Percentiles rank a stretch among this genome's conserved stretches.
Conservation (phyloP, 441 rosid species). For the Corymbia calophylla region DNA sequence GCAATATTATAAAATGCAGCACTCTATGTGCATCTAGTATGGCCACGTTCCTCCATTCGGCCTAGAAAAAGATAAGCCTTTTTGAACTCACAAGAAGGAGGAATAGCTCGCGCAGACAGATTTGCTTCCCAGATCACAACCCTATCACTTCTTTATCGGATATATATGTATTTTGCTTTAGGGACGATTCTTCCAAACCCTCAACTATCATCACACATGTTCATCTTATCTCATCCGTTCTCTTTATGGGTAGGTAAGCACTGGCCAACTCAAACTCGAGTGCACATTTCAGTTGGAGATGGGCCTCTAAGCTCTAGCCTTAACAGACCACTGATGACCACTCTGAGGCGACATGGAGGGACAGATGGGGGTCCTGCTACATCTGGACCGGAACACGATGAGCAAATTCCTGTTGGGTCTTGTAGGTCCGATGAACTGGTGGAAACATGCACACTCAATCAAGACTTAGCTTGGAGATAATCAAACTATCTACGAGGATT, state of each 20-base stretch:
- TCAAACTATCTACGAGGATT: background rate
- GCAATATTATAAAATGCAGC: background rate
- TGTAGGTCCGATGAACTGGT: background rate
- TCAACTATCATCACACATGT: background rate
- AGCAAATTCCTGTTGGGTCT: background rate
- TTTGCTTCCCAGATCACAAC: background rate
- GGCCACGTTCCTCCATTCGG: background rate
- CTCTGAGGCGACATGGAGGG: background rate
- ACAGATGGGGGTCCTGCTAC: background rate
- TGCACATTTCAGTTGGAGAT: background rate
- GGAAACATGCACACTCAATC: background rate
- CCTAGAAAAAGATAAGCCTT: background rate
- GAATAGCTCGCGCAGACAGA: background rate
- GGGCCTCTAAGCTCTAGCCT: background rate
- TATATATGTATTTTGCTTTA: background rate
- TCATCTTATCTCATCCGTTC: background rate
- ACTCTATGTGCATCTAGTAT: background rate
- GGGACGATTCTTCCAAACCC: background rate
- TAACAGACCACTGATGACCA: background rate
- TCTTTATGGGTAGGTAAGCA: background rate
- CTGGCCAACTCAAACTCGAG: background rate
- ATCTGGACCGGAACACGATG: background rate
- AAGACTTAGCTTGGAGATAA: background rate
- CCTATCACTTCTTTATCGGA: background rate
- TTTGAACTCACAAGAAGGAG: background rate